Conservation (phyloP, 2,329 filamentous ascomycete genomes). For the Pestalotiopsis sp. region DNA sequence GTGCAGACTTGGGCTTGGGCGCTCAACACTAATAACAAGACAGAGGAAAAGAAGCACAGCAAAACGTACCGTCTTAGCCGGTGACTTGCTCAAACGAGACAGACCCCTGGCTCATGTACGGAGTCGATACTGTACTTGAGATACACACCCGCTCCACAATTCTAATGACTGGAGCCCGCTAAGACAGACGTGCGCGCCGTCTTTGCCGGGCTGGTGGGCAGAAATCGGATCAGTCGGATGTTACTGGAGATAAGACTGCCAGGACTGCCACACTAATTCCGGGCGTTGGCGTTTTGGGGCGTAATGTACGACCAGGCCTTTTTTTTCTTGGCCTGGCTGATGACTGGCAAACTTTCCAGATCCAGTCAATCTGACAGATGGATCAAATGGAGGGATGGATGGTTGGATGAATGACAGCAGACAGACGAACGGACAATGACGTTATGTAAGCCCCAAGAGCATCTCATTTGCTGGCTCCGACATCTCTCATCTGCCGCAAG, state of each 20-base stretch:
- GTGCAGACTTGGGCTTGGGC: too few species aligned
- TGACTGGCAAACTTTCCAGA: not conserved
- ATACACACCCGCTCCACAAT: not conserved
- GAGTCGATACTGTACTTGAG: not conserved
- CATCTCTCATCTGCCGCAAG: not conserved
- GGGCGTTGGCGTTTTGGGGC: not conserved
- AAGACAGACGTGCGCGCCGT: not conserved
- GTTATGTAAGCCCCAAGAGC: not conserved
- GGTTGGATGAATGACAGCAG: not conserved
- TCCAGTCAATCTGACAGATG: not conserved
- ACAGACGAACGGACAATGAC: not conserved
- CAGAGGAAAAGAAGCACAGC: too few species aligned
- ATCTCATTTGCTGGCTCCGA: not conserved
- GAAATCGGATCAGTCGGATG: slow-evolving; percentile 3
- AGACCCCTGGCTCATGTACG: not conserved
- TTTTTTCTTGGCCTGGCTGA: not conserved
- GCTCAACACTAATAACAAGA: too few species aligned
- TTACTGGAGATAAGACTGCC: slow-evolving; percentile 5
- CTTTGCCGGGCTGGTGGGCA: not conserved
- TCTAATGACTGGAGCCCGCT: not conserved
- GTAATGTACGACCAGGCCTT: not conserved
- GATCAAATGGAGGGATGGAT: not conserved
- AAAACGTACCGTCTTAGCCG: not conserved
- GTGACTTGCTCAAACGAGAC: not conserved
- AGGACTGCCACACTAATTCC: slow-evolving; percentile 1